Evolutionary conservation across 257 asterid genomes (phyloP), one percentile per base, ranked within the genome.

Genomic region (Plectranthus barbatus): DNA sequence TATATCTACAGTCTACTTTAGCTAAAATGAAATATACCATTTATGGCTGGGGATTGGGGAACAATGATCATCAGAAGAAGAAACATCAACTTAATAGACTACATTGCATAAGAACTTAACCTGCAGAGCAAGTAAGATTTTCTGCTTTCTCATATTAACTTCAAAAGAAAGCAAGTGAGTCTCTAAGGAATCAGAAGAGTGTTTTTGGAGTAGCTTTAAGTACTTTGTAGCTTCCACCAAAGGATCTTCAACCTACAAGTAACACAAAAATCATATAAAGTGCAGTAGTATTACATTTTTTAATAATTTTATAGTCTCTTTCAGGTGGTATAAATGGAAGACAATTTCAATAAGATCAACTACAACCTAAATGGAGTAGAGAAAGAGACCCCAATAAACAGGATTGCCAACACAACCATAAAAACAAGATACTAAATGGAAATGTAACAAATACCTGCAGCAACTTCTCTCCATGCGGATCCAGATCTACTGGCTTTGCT

Each of bases 171-270:
- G 84, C 51, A 87, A 71, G 76, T 93, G 97, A 8, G 99, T 90
- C 79, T 85, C 94, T 72, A 87, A 72, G 70, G 67, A 77, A 66
- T 93, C 87, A 66, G 94, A 75, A 49, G 99, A 93, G 65, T 93
- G 95, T 76, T 84, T 83, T 83, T 90, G 97, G 48, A 90, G 97
- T 49, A 86, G 89, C 84, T 87, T 90, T 85, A 87, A 80, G 84
- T 85, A 90, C 81, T 85, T 93, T 7, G 99, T 90, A 58, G 97
- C 97, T 83, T 93, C 97, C 34, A 60, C 64, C 77, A 93, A 56
- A 58, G 97, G 95, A 78, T 87, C 97, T 77, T 93, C 99, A 66
- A 93, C 93, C 99, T 93, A 78, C 67, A 77, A 60, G 45, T 34
- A 66, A 37, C 65, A 46, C 41, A 18, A 11, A 31, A 11, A 42